These are phyloP conservation scores for Vigna nakashimae DNA, from an alignment of 306 rosid species.

Conservation along the genomic window DNA sequence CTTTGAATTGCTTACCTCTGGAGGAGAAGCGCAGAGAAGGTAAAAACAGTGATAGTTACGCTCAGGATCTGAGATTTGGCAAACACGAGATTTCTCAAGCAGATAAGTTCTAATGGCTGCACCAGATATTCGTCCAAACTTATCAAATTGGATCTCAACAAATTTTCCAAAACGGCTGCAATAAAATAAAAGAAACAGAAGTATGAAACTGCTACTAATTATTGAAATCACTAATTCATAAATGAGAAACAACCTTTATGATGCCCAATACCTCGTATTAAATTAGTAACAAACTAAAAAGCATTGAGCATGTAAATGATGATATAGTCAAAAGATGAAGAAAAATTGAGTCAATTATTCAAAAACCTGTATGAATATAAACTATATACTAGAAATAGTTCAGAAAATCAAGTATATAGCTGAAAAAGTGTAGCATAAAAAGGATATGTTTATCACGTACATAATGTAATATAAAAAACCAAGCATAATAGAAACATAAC, in stretches of 20 bases:
- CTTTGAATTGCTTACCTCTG: conserved; percentile 61
- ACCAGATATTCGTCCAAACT: conserved; percentile 83
- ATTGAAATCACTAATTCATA: conserved; percentile 38
- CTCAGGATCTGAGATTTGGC: conserved; percentile 93
- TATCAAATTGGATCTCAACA: conserved; percentile 88
- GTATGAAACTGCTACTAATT: conserved; percentile 38
- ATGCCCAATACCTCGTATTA: conserved; percentile 31
- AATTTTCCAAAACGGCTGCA: conserved; percentile 96
- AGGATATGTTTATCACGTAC: conserved; percentile 15
- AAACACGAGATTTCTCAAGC: conserved; percentile 92
- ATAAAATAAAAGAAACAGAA: conserved; percentile 49
- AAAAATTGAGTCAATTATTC: conserved; percentile 24
- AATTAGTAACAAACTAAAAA: conserved; percentile 21
- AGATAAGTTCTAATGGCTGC: conserved; percentile 97
- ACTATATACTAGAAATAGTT: conserved; percentile 28
- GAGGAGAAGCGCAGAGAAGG: conserved; percentile 89
- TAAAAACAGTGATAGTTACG: conserved; percentile 94
- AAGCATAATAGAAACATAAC: conserved; percentile 31
- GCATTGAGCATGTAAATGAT: conserved; percentile 27
- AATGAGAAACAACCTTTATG: conserved; percentile 40
- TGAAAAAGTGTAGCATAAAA: conserved; percentile 26
- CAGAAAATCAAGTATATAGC: conserved; percentile 36
- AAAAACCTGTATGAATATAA: conserved; percentile 30
- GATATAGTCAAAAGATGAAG: conserved; percentile 31
- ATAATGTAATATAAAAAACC: conserved; percentile 29